Percentiles rank a stretch among this genome's conserved stretches.
Conservation (phyloP, 2,329 filamentous ascomycete species). For the Emmonsia crescens region DNA sequence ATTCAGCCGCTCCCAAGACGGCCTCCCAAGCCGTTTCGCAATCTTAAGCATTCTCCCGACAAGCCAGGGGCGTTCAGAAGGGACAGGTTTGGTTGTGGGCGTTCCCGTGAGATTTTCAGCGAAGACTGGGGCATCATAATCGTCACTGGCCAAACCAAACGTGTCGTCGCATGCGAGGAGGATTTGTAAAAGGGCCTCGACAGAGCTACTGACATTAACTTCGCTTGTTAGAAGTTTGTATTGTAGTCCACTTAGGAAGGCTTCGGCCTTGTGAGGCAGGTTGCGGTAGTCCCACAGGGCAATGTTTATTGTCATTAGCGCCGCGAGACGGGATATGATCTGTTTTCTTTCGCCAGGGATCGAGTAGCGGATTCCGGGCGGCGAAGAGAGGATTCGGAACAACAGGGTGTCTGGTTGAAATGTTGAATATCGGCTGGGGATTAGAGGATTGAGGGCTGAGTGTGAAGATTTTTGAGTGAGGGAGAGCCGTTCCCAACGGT, state of each 20-base stretch:
- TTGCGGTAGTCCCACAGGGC: conserved; percentile 32
- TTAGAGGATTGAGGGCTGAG: conserved; percentile 6
- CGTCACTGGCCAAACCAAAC: conserved; percentile 4
- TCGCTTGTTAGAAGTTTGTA: conserved; percentile 25
- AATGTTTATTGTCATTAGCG: conserved; percentile 29
- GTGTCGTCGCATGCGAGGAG: conserved; percentile 27
- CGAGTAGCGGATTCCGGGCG: conserved; percentile 24
- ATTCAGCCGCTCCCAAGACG: conserved; percentile 27
- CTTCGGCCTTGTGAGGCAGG: conserved; percentile 19
- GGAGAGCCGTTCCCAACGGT: conserved; percentile 28
- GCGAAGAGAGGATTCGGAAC: conserved; percentile 24
- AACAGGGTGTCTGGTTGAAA: conserved; percentile 24
- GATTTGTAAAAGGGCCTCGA: conserved; percentile 31
- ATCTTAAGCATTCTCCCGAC: conserved; percentile 31
- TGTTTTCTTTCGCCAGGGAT: conserved; percentile 29
- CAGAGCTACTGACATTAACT: conserved; percentile 27
- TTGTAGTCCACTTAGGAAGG: conserved; percentile 25
- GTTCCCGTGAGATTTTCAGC: background rate
- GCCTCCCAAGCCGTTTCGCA: conserved; percentile 25
- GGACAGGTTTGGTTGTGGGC: background rate
- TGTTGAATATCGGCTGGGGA: conserved; percentile 18
- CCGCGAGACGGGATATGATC: conserved; percentile 26
- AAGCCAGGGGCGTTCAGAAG: conserved; percentile 29
- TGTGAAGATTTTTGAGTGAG: conserved; percentile 18
- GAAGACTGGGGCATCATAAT: background rate